phyloP scores from a whole-genome alignment of 805 yeast genomes.

The Pichia manshurica region DNA sequence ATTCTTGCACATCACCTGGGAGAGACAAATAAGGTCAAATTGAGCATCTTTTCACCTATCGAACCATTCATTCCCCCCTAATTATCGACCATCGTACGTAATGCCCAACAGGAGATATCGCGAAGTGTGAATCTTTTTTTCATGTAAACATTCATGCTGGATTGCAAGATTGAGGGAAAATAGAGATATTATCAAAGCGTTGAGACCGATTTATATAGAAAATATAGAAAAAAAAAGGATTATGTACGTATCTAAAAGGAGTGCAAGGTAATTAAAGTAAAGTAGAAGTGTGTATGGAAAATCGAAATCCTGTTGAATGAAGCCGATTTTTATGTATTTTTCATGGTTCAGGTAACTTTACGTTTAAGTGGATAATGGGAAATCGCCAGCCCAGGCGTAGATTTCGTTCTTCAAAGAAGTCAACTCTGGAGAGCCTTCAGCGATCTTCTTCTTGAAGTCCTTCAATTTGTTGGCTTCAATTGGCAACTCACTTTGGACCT shows the following conservation, averaged over 20 bases:
- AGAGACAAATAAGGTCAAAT: too few relatives aligned
- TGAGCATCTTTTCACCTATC: too few relatives aligned
- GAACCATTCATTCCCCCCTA: too few relatives aligned
- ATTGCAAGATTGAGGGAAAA: too few relatives aligned
- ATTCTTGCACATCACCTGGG: too few relatives aligned
- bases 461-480: conserved; percentile 90
- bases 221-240: conserved; percentile 1
- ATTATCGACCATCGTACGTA: too few relatives aligned
- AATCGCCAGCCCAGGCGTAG: conserved; percentile 84
- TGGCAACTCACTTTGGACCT: conserved; percentile 75
- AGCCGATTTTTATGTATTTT: background rate
- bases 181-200: conserved; percentile 12
- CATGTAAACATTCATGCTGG: too few relatives aligned
- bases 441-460: conserved; percentile 85
- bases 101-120: too few relatives aligned
- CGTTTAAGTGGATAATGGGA: conserved; percentile 57
- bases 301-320: conserved; percentile 6
- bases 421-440: conserved; percentile 66
- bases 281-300: background rate
- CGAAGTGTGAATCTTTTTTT: too few relatives aligned
- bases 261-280: background rate
- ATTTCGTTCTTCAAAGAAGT: conserved; percentile 68
- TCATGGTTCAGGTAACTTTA: too few relatives aligned
- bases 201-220: conserved; percentile 12
- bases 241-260: background rate